Evolutionary conservation across 164 flowering plant species (phyloP).

Genomic region (Tetrastigma voinierianum): DNA sequence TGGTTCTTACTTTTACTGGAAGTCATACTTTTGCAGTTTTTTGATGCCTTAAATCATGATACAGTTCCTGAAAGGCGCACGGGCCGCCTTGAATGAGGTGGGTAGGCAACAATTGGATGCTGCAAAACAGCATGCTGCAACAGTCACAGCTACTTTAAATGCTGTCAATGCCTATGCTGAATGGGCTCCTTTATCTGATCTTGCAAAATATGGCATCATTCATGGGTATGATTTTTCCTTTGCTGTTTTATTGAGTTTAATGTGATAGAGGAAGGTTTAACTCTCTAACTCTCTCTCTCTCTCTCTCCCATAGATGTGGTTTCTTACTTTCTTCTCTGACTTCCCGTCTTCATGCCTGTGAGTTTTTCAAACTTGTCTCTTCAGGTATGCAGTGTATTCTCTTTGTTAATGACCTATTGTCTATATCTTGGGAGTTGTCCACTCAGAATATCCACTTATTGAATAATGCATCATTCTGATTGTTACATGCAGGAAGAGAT

Average conservation of each 20-base stretch:
- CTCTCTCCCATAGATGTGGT: slow-evolving; percentile 56
- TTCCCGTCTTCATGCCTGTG: slow-evolving; percentile 96
- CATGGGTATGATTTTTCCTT: slow-evolving; percentile 61
- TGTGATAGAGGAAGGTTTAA: background rate
- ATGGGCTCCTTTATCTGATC: slow-evolving; percentile 94
- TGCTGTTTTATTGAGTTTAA: background rate
- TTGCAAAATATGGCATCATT: slow-evolving; percentile 80
- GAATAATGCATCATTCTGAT: slow-evolving; percentile 7
- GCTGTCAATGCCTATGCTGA: slow-evolving; percentile 97
- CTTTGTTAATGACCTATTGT: background rate
- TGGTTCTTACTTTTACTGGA: background rate
- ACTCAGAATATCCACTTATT: background rate
- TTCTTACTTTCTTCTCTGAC: slow-evolving; percentile 80
- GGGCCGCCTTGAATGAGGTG: slow-evolving; percentile 84
- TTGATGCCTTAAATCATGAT: slow-evolving; percentile 16
- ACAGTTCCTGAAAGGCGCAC: slow-evolving; percentile 90
- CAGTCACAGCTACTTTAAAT: slow-evolving; percentile 78
- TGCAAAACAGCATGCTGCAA: slow-evolving; percentile 91
- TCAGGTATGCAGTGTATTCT: slow-evolving; percentile 46
- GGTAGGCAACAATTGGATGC: slow-evolving; percentile 64
- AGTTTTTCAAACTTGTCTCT: slow-evolving; percentile 86
- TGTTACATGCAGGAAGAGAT: slow-evolving; percentile 70
- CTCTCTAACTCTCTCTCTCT: too few relatives aligned
- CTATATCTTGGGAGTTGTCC: background rate
- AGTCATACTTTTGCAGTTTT: slow-evolving; percentile 2